Evolutionary conservation across 208 protist species (phyloP).

Genomic region (Wallacemonas rigidus): DNA sequence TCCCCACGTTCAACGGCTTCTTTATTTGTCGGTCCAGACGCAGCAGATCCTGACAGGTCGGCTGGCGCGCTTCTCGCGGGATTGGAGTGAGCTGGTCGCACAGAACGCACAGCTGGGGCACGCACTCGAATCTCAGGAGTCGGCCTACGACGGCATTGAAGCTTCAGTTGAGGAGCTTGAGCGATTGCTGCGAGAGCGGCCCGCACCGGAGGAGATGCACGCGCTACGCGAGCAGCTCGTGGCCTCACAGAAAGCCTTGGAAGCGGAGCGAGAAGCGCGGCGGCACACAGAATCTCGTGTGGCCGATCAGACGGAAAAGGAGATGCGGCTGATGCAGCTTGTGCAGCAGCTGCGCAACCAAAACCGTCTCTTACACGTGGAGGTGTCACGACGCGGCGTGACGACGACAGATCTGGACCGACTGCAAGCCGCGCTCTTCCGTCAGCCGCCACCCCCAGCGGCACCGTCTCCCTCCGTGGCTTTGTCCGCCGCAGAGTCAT

Average conservation of each 20-base stretch:
- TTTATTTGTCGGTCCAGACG: background rate
- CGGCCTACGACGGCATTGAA: slow-evolving; percentile 16
- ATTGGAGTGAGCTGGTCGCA: background rate
- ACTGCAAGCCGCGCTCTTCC: slow-evolving; percentile 6
- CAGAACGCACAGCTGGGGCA: slow-evolving; percentile 23
- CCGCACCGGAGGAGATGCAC: slow-evolving; percentile 18
- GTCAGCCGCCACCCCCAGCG: slow-evolving; percentile 1
- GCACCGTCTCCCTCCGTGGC: background rate
- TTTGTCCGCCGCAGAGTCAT: background rate
- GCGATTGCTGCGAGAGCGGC: slow-evolving; percentile 9
- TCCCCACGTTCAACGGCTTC: too few species aligned
- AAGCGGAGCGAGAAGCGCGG: slow-evolving; percentile 28
- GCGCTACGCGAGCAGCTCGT: slow-evolving; percentile 18
- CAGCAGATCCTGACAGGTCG: background rate
- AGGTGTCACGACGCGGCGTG: slow-evolving; percentile 17
- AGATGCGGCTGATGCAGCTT: slow-evolving; percentile 25
- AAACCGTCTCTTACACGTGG: slow-evolving; percentile 38
- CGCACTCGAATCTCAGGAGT: slow-evolving; percentile 3
- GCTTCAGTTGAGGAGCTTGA: slow-evolving; percentile 17
- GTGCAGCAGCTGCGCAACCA: slow-evolving; percentile 31
- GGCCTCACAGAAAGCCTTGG: slow-evolving; percentile 11
- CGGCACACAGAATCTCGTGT: slow-evolving; percentile 24
- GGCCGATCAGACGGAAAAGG: slow-evolving; percentile 21
- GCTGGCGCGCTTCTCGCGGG: too few species aligned
- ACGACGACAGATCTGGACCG: background rate